Evolutionary conservation across 139 green algal species (phyloP), one percentile per base, ranked within the genome.

Genomic region (Closterium sp.): DNA sequence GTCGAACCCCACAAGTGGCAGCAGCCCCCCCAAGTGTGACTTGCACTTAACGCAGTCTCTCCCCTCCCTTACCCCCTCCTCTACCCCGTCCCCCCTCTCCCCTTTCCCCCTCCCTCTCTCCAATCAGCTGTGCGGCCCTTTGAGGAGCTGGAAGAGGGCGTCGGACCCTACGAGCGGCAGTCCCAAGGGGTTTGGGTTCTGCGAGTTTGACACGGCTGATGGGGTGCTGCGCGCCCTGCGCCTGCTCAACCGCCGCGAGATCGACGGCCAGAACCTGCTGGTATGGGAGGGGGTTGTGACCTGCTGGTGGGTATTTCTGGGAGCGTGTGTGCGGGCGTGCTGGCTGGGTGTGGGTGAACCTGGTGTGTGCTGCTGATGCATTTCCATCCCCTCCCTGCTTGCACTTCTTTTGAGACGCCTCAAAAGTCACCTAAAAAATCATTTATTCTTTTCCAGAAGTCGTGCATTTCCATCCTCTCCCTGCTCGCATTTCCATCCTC

Each of bases 111-210:
- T n/a, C 30, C 28, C 31, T 89, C 7, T 70, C 87, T 90, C 32
- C 28, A 85, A 89, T 62, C 90, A 95, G 92, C 84, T 96, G 21
- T 99, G 98, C 92, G 97, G 98, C 0, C 31, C 91, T 1, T 70
- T 99, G 11, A 96, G 96, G 87, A 97, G 94, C 32, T 99, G 97
- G 98, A 99, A 99, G 94, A 96, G 97, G 0, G 95, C 97, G 19
- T 85, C 96, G 91, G 97, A 99, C 88, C 96, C 97, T 1, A 95
- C 96, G 5, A 98, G 94, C 0, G 94, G 96, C 31, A 79, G 22
- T 17, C 86, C 93, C 45, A 99, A 99, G 91, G 97, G 96, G 11
- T 99, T 99, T 96, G 97, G 97, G 28, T 99, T 99, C 87, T 97
- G 95, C 87, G 97, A 98, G 91, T 99, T 97, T 92, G 96, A 96